These are phyloP conservation scores for Ophiocordyceps camponoti-floridani DNA, from an alignment of 2,329 filamentous ascomycete species.

Conservation along the genomic window DNA sequence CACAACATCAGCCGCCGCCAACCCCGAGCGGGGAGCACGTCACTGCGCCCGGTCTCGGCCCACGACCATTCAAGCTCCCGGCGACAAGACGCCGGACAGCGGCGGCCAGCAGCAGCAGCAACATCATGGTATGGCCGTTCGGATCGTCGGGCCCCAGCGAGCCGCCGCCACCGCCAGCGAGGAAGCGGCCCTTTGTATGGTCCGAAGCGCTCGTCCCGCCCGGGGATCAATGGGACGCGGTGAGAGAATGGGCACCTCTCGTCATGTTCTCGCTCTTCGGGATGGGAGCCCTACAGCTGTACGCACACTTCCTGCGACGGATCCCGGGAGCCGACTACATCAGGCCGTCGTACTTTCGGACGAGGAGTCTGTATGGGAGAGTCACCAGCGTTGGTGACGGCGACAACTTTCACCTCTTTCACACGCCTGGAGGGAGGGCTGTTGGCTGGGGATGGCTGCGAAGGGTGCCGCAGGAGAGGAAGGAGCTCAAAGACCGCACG, in stretches of 20 bases:
- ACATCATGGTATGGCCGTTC: neutral
- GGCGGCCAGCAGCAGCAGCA: neutral
- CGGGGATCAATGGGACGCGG: neutral
- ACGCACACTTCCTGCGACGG: conserved; percentile 63
- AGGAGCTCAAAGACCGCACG: conserved; percentile 57
- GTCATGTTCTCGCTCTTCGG: conserved; percentile 19
- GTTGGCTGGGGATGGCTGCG: conserved; percentile 89
- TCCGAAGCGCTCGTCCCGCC: neutral
- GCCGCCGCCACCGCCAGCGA: neutral
- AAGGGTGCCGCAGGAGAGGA: conserved; percentile 49
- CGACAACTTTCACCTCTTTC: conserved; percentile 86
- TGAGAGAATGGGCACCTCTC: conserved; percentile 7
- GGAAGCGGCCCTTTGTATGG: neutral
- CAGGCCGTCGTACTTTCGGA: conserved; percentile 55
- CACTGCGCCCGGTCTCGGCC: too few species aligned
- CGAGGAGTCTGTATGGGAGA: conserved; percentile 59
- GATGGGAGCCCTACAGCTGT: conserved; percentile 29
- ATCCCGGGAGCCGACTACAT: conserved; percentile 66
- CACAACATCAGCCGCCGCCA: too few species aligned
- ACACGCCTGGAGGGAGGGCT: conserved; percentile 78
- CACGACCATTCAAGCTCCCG: too few species aligned
- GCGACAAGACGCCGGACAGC: neutral
- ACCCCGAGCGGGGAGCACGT: too few species aligned
- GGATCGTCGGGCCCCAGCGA: neutral
- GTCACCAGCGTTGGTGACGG: conserved; percentile 94